These are phyloP conservation scores for Phtheirospermum japonicum DNA, from an alignment of 257 asterid species.

Conservation along the genomic window DNA sequence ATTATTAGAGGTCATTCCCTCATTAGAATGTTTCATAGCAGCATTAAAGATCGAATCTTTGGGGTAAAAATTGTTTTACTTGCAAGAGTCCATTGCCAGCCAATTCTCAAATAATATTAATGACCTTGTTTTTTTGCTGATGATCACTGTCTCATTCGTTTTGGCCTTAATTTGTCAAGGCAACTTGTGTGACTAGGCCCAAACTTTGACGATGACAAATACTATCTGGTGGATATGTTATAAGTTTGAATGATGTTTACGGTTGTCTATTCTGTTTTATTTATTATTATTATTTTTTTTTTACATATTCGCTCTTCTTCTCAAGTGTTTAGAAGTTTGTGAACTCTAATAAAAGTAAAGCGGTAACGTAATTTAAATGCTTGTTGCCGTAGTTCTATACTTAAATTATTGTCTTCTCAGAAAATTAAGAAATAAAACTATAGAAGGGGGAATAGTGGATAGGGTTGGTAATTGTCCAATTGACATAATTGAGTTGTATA, in stretches of 20 bases:
- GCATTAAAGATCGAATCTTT: neutral
- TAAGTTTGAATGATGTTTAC: neutral
- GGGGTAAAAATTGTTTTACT: neutral
- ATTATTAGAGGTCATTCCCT: neutral
- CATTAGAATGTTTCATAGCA: neutral
- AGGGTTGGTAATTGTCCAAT: neutral
- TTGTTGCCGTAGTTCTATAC: neutral
- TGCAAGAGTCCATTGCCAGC: neutral
- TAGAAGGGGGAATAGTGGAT: slow-evolving; percentile 12
- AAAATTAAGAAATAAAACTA: neutral
- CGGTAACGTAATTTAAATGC: too few species aligned
- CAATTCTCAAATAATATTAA: neutral
- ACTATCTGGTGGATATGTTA: neutral
- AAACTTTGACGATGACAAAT: neutral
- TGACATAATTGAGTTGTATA: slow-evolving; percentile 5
- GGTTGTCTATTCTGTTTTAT: too few species aligned
- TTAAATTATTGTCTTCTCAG: neutral
- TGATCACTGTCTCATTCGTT: neutral
- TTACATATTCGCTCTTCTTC: neutral
- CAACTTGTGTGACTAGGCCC: neutral
- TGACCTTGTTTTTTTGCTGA: neutral
- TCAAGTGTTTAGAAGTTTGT: neutral
- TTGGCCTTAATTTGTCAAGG: neutral
- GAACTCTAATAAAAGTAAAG: neutral
- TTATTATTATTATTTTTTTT: too few species aligned